These are phyloP conservation scores for Basipetospora chlamydospora DNA, from an alignment of 2,329 filamentous ascomycete species.

Conservation along the genomic window DNA sequence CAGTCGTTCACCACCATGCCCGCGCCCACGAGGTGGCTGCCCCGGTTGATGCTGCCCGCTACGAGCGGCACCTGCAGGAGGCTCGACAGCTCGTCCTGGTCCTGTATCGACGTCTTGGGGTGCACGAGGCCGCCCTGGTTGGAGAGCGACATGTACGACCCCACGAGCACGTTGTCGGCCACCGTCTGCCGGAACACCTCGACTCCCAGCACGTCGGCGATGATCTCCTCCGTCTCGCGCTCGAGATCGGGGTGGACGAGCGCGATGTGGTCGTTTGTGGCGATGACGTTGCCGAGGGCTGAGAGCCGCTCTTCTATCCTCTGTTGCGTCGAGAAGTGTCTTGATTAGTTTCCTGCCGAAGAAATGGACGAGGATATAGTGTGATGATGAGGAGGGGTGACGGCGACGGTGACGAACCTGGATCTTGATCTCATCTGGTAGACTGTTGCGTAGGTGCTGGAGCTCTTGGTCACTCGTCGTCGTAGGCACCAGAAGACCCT, in stretches of 20 bases:
- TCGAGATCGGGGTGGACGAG: slow-evolving; percentile 93
- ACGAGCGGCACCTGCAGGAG: slow-evolving; percentile 92
- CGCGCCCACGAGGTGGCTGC: slow-evolving; percentile 86
- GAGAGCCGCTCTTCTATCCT: slow-evolving; percentile 95
- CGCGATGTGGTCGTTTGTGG: slow-evolving; percentile 90
- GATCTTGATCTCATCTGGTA: slow-evolving; percentile 84
- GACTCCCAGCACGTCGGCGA: slow-evolving; percentile 82
- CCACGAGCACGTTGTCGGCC: slow-evolving; percentile 91
- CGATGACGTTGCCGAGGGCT: slow-evolving; percentile 93
- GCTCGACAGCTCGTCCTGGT: slow-evolving; percentile 92
- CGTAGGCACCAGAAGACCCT: slow-evolving; percentile 90
- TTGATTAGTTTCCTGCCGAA: no score
- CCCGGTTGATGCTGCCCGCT: slow-evolving; percentile 84
- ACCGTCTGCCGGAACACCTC: slow-evolving; percentile 91
- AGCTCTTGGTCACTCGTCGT: slow-evolving; percentile 96
- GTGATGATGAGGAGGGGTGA: no score
- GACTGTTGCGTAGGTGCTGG: slow-evolving; percentile 87
- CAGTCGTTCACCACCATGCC: slow-evolving; percentile 96
- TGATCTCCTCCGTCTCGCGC: slow-evolving; percentile 96
- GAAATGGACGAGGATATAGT: no score
- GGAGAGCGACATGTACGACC: slow-evolving; percentile 88
- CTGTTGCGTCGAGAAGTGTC: no score
- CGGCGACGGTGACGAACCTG: slow-evolving; percentile 26
- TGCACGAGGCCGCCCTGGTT: slow-evolving; percentile 96
- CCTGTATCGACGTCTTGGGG: slow-evolving; percentile 90